Evolutionary conservation across 129 eudicot genomes (phyloP).

Genomic region (Chrysanthemum makinoi): DNA sequence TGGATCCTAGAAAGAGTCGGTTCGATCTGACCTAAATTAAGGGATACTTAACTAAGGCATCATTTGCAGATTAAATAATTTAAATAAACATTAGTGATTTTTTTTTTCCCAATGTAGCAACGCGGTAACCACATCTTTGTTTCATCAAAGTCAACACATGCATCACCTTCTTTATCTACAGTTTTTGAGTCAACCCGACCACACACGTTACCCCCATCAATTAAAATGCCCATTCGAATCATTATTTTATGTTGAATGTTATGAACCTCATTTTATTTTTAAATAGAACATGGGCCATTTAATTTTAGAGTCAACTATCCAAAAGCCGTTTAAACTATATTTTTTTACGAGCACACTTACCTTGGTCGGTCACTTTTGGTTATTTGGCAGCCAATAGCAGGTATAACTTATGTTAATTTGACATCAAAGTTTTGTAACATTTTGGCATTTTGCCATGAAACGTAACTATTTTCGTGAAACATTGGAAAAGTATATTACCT

Average conservation of each 20-base stretch:
- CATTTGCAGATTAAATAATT: not conserved
- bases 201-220: slow-evolving; percentile 28
- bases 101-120: slow-evolving; percentile 27
- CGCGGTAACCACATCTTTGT: slow-evolving; percentile 23
- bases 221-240: not conserved
- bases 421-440: too few relatives aligned
- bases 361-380: too few relatives aligned
- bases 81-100: slow-evolving; percentile 11
- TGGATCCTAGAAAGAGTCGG: slow-evolving; percentile 28
- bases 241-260: not conserved
- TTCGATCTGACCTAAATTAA: slow-evolving; percentile 19
- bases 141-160: slow-evolving; percentile 11
- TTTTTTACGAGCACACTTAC: too few relatives aligned
- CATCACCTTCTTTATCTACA: slow-evolving; percentile 21
- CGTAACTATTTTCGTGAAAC: too few relatives aligned
- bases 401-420: too few relatives aligned
- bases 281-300: too few relatives aligned
- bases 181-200: slow-evolving; percentile 44
- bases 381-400: too few relatives aligned
- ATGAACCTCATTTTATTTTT: too few relatives aligned
- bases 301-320: too few relatives aligned
- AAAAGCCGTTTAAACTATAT: too few relatives aligned
- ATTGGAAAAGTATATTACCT: too few relatives aligned
- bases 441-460: too few relatives aligned
- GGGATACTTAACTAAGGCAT: slow-evolving; percentile 22